Conservation (phyloP, 2,329 filamentous ascomycete genomes). For the Talaromyces sp. region DNA sequence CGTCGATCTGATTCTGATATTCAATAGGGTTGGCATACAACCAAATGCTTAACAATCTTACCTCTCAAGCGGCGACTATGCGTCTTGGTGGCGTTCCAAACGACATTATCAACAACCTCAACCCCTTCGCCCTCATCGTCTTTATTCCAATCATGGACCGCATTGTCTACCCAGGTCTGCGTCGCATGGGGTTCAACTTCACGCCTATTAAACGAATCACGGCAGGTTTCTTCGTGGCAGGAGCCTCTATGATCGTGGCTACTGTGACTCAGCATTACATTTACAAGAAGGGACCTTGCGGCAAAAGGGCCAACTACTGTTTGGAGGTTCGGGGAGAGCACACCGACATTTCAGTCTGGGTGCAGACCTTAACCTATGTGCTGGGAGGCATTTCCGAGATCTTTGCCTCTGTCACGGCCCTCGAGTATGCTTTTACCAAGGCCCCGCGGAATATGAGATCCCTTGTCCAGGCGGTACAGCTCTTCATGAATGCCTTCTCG, state of each 20-base stretch:
- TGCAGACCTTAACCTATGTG: slow-evolving; percentile 53
- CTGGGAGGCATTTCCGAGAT: slow-evolving; percentile 62
- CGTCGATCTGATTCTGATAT: background rate
- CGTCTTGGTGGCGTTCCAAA: slow-evolving; percentile 56
- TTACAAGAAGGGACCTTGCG: slow-evolving; percentile 66
- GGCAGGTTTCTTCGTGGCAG: slow-evolving; percentile 53
- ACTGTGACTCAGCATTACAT: slow-evolving; percentile 54
- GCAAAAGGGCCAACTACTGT: slow-evolving; percentile 57
- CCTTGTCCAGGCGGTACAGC: slow-evolving; percentile 68
- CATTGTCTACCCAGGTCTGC: slow-evolving; percentile 55
- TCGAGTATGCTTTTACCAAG: slow-evolving; percentile 78
- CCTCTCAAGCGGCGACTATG: slow-evolving; percentile 60
- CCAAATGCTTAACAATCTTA: slow-evolving; percentile 59
- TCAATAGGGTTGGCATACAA: slow-evolving; percentile 51
- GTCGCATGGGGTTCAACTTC: slow-evolving; percentile 52
- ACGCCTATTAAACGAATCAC: slow-evolving; percentile 59
- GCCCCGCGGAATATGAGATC: slow-evolving; percentile 80
- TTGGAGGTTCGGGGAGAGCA: slow-evolving; percentile 44
- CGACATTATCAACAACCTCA: slow-evolving; percentile 59
- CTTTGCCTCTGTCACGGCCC: slow-evolving; percentile 62
- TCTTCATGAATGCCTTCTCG: slow-evolving; percentile 72
- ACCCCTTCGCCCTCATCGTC: slow-evolving; percentile 57
- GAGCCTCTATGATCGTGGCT: slow-evolving; percentile 53
- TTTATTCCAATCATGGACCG: slow-evolving; percentile 59
- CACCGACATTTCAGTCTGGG: slow-evolving; percentile 67